Base-by-base conservation (phyloP, 306 rosid species). In the Fagus crenata region DNA sequence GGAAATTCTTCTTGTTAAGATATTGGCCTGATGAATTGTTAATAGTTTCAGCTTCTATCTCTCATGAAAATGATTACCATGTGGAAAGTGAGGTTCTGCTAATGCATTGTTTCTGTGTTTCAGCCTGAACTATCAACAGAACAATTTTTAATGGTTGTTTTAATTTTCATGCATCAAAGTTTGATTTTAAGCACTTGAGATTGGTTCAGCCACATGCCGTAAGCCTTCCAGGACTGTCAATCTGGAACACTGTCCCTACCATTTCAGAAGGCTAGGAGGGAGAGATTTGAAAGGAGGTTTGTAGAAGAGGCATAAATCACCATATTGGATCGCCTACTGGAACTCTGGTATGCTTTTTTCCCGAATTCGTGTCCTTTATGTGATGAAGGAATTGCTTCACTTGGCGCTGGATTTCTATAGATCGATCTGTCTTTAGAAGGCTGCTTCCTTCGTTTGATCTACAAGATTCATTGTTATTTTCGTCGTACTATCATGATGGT, bases 81-180 rank as follows among this genome's bases (percentile, higher is more conserved):
- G 64, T 2, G 9, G 2, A 28, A 39, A 22, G 8, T 65, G 12
- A 17, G 37, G 28, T 7, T 37, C 40, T 7, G 71, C 71, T 65
- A 65, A 65, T n/a, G 71, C 31, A 37, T 65, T 65, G 71, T 65
- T 65, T 65, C 31, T 65, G 32, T 65, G 17, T 65, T 65, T 65
- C 71, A 65, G 71, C 71, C 71, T 39, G 49, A 65, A 39, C 18
- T n/a, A 7, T 1, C 49, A 6, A 36, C 28, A 35, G 71, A 36
- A 37, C 71, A 65, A 37, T 37, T 39, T 65, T 32, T 65, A 37
- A 65, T 39, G 71, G 49, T 65, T 39, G 2, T 65, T 65, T 65
- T 37, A 17, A 65, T 65, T 65, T 65, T 37, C 31, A 17, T 39
- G 32, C 71, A 17, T 6, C 7, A 15, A 65, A 14, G 43, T 17